Conservation (phyloP, 352 stramenopile species). For the Phytophthora gonapodyides region DNA sequence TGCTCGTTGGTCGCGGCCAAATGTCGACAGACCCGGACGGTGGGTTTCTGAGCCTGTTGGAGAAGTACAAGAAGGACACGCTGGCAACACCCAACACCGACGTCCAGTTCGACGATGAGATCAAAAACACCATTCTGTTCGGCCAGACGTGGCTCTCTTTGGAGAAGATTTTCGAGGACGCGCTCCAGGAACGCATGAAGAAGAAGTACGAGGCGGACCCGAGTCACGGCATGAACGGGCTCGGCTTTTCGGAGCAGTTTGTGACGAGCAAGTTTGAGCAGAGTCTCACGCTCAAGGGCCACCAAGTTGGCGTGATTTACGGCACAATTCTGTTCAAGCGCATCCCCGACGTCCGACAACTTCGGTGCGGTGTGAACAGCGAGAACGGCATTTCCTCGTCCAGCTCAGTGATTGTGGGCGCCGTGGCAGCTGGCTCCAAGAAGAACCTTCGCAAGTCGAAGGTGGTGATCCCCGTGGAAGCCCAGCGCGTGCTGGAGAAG, state of each 20-base stretch:
- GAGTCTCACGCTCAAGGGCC: constrained; percentile 84
- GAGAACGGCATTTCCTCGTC: constrained; percentile 89
- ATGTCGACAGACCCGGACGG: constrained; percentile 85
- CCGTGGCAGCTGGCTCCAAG: constrained; percentile 52
- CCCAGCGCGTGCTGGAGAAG: constrained; percentile 87
- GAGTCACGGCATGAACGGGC: constrained; percentile 43
- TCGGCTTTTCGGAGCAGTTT: constrained; percentile 73
- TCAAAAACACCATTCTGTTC: constrained; percentile 87
- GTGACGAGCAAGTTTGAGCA: constrained; percentile 89
- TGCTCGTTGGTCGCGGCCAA: constrained; percentile 80
- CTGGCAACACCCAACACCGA: constrained; percentile 49
- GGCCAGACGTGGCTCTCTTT: constrained; percentile 89
- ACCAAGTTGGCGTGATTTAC: constrained; percentile 88
- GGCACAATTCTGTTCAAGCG: constrained; percentile 89
- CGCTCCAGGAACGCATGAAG: constrained; percentile 85
- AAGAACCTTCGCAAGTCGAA: constrained; percentile 72
- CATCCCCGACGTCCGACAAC: constrained; percentile 87
- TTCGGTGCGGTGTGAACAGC: constrained; percentile 87
- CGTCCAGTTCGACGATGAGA: constrained; percentile 76
- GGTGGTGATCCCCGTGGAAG: constrained; percentile 84
- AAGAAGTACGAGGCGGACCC: constrained; percentile 67
- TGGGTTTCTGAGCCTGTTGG: constrained; percentile 78
- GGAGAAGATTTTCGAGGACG: constrained; percentile 91
- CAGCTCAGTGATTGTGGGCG: constrained; percentile 86
- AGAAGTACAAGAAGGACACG: constrained; percentile 87